Conservation (phyloP, 2,329 filamentous ascomycete genomes). For the Phialophora chinensis region DNA sequence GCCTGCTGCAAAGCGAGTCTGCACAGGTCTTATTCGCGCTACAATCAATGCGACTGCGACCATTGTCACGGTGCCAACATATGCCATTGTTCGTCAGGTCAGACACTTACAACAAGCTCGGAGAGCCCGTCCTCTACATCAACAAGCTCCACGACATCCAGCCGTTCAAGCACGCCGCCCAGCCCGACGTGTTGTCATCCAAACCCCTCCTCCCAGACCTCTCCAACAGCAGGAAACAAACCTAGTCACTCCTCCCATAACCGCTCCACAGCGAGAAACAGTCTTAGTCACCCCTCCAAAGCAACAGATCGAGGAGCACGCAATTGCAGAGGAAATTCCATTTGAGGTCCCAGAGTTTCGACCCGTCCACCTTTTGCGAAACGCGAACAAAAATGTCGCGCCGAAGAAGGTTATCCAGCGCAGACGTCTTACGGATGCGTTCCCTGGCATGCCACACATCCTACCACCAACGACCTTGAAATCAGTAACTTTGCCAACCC, state of each 20-base stretch:
- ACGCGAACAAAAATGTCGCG: slow-evolving; percentile 2
- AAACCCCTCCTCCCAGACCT: slow-evolving; percentile 1
- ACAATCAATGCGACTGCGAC: slow-evolving; percentile 15
- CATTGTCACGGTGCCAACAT: slow-evolving; percentile 24
- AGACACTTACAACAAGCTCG: slow-evolving; percentile 17
- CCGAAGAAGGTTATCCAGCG: neutral
- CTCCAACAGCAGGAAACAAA: neutral
- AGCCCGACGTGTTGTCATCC: slow-evolving; percentile 5
- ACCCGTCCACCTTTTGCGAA: slow-evolving; percentile 13
- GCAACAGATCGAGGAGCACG: neutral
- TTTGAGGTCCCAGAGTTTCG: slow-evolving; percentile 24
- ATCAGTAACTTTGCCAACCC: slow-evolving; percentile 3
- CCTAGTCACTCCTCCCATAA: slow-evolving; percentile 3
- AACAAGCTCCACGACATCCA: slow-evolving; percentile 28
- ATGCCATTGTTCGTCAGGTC: slow-evolving; percentile 25
- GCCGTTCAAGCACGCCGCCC: slow-evolving; percentile 9
- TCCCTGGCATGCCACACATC: slow-evolving; percentile 22
- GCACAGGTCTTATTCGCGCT: slow-evolving; percentile 20
- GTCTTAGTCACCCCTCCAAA: neutral
- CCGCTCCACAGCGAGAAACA: neutral
- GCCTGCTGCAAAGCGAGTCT: slow-evolving; percentile 31
- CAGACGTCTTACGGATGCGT: slow-evolving; percentile 9
- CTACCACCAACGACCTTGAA: slow-evolving; percentile 16
- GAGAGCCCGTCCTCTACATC: slow-evolving; percentile 2
- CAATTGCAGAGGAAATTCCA: slow-evolving; percentile 4